Evolutionary conservation across 768 basidiomycete genomes (phyloP), one percentile per base, ranked within the genome.

Genomic region (Lepiota subincarnata): DNA sequence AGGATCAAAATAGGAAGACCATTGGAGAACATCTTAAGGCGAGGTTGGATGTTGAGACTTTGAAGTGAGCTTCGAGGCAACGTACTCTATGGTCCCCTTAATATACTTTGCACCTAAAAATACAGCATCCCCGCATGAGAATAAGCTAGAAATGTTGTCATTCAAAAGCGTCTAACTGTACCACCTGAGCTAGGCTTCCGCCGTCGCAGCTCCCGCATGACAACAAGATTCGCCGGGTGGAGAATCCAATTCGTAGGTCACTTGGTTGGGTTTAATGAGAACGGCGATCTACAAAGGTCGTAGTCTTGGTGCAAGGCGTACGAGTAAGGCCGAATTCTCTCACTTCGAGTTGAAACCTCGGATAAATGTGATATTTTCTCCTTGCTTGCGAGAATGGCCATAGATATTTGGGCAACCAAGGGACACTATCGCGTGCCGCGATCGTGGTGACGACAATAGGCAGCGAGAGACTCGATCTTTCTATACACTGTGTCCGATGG

Each of bases 231-330:
- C 16, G 7, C 31, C 20, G 16, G 19, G 22, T 16, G 19, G 18
- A 28, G 43, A 12, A 52, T 16, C 42, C 26, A 24, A n/a, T 14
- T 14, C 45, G 8, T 13, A 41, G 45, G 47, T 48, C 47, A 55
- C 42, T 26, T 41, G 46, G 48, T 14, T 24, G 42, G 39, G 8
- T 10, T 13, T 22, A 46, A 53, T 53, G 52, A 47, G 52, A 53
- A 46, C 37, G 19, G 46, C 10, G 26, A 10, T 39, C 52, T 38
- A 5, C 24, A 31, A 18, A 26, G 7, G 43, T 44, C 7, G 10
- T 5, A 8, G 8, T 3, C 1, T 18, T 3, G 26, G 6, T 34
- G 2, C 42, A 11, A 4, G 38, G 20, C n/a, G 6, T 35, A 24
- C 20, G 31, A 18, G 28, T 19, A 18, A 13, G 49, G 49, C 18